These are phyloP conservation scores for Articulospora tetracladia DNA, from an alignment of 495 filamentous ascomycete species.

Conservation along the genomic window DNA sequence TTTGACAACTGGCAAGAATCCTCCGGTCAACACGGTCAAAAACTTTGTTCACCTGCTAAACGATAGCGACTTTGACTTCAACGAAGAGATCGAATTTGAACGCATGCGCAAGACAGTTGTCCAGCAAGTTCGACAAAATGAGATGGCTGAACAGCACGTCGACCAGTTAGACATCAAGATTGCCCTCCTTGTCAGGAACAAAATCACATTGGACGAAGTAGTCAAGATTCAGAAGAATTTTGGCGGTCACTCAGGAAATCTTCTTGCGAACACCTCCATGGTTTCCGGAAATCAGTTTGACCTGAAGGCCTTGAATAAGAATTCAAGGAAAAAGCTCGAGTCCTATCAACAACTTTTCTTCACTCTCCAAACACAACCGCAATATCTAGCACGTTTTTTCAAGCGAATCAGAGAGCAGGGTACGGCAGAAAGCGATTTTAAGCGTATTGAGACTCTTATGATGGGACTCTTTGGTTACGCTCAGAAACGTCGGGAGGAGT, in stretches of 20 bases:
- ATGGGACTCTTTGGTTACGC: conserved; percentile 98
- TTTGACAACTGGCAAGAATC: conserved; percentile 93
- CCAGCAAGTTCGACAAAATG: conserved; percentile 94
- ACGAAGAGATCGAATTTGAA: conserved; percentile 97
- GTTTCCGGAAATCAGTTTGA: conserved; percentile 91
- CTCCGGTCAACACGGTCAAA: conserved; percentile 92
- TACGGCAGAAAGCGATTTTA: conserved; percentile 86
- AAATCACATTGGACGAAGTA: conserved; percentile 97
- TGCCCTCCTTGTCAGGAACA: conserved; percentile 96
- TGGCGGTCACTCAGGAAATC: conserved; percentile 82
- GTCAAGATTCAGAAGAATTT: conserved; percentile 96
- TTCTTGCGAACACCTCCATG: conserved; percentile 83
- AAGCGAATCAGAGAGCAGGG: conserved; percentile 77
- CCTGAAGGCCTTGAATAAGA: conserved; percentile 95
- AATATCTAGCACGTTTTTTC: conserved; percentile 89
- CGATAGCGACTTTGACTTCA: conserved; percentile 98
- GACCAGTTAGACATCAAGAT: conserved; percentile 99
- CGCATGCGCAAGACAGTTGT: conserved; percentile 89
- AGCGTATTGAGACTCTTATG: conserved; percentile 85
- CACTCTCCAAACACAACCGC: conserved; percentile 92
- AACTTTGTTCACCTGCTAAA: conserved; percentile 97
- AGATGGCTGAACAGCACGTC: conserved; percentile 95
- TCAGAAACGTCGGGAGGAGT: conserved; percentile 94
- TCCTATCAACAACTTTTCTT: conserved; percentile 98
- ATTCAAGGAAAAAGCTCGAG: conserved; percentile 88